Evolutionary conservation across 306 rosid species (phyloP), one percentile per base, ranked within the genome.

Genomic region (Ammopiptanthus mongolicus): DNA sequence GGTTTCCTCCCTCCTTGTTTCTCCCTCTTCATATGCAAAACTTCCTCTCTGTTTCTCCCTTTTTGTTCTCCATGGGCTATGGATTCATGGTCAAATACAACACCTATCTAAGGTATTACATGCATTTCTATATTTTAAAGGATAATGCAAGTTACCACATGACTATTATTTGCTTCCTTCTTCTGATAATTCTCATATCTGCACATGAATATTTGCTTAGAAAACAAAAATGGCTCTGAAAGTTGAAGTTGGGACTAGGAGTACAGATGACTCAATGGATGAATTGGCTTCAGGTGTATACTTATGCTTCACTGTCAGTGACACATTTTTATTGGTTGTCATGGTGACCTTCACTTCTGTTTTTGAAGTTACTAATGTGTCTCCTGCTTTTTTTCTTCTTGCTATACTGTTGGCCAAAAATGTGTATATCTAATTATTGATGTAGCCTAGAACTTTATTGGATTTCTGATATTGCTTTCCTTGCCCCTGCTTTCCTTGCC

Each of bases 241-340:
- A 83, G 90, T 94, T 72, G 98, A 94, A 86, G 91, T 95, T 77
- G 99, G 97, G 76, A 95, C 99, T 31, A 88, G 80, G 81, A 19
- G 81, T 22, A 82, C 88, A 3, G 97, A 92, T 82, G 88, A 93
- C 9, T 86, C 93, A 0, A 81, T 88, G 81, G 97, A 95, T 74
- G 97, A 91, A 71, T n/a, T 95, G 99, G 99, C 97, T 92, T 78
- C 75, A 95, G 99, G 98, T 92, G 15, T 76, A 89, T 73, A 50
- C 68, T 47, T 29, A 60, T 69, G 68, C 44, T 69, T 29, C 29
- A 63, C 10, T 53, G 1, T 17, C 34, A n/a, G n/a, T 25, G 28
- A 25, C 28, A 25, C 28, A 25, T 33, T 42, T 33, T 23, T 28
- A n/a, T 58, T 61, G 50, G 44, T 48, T 84, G n/a, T 21, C 62